Base-by-base conservation (phyloP, 2,329 filamentous ascomycete species). In the Alternaria brassicicola region DNA sequence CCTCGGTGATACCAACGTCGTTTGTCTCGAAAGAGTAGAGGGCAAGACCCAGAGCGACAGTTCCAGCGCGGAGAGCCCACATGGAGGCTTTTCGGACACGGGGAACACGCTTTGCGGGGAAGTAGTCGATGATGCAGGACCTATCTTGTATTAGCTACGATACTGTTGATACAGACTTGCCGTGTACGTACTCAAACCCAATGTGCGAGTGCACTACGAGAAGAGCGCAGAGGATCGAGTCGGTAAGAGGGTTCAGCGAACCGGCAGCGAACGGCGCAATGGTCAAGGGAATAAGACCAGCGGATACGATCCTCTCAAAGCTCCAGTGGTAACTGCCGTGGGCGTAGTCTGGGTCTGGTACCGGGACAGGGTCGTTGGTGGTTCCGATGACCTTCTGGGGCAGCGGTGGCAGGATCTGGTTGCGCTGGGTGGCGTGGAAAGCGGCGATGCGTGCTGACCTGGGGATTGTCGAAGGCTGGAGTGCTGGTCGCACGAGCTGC, bases 1-100 rank as follows among this genome's bases (percentile, higher is more conserved):
- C 89, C 84, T 96, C 94, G 8, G 93, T 97, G 59, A 99, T 79
- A 66, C 95, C 95, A 51, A 99, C 92, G 69, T 99, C 95, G 76
- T 97, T 98, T 30, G 95, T 99, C 88, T 99, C 95, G 73, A 98
- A 98, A 80, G 98, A 94, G 81, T 99, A 99, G 73, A 98, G 85
- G 57, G 93, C 93, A 66, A 97, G 85, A 49, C 91, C 93, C 63
- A 93, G 91, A 51, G 92, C 82, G 57, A 94, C 83, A 10, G 96
- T 97, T 59, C 86, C 88, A 43, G 84, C 80, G 73, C 93, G 93
- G 63, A 98, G 86, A 35, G 84, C 82, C 93, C 93, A 98, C 78
- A 85, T 86, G 76, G 88, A 84, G n/a, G 82, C 53, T 74, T 86
- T 88, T 76, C 87, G 86, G 60, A 86, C 79, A 66, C 84, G 86